Evolutionary conservation across 257 asterid species (phyloP), one percentile per base, ranked within the genome.

Genomic region (Jacaranda copaia): DNA sequence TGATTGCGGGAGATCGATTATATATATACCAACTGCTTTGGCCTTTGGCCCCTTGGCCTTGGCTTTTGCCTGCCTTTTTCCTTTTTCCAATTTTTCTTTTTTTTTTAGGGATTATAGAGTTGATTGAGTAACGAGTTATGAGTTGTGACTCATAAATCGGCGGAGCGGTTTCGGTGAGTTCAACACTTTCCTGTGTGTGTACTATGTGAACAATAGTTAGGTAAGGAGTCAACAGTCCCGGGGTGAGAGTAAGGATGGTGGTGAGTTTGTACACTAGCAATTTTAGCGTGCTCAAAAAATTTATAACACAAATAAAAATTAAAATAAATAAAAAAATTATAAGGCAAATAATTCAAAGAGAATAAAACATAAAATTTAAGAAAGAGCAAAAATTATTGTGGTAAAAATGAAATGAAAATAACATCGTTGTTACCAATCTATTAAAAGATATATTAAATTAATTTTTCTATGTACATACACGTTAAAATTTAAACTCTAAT

Each of bases 1-100:
- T 78, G 84, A 84, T 81, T 84, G 91, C 86, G 80, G 84, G 81
- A 79, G 84, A 80, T 51, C 82, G 80, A 85, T 75, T 72, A 73
- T 74, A 75, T 82, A 53, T 56, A 73, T 76, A 32, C 61, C 40
- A 16, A 46, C 69, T 38, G 15, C 52, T 43, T 65, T 39, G 58
- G 49, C 70, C 48, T 46, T 43, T 72, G 36, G 57, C 32, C 32
- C 8, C 0, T 7, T 7, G 9, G 35, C 15, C 11, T 43, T 38
- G 57, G 57, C 57, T 16, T 52, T 14, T 61, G 0, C 3, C 16
- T 9, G 1, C 2, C 51, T 8, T 45, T 32, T 5, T 60, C 25
- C 3, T 32, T 43, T 12, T 72, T 65, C 5, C 61, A 11, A 7
- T 9, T 68, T 46, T 68, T 20, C 5, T 25, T 35, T 32, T 6